These are phyloP conservation scores for Sclerotinia minor DNA, from an alignment of 2,329 filamentous ascomycete species.

Conservation along the genomic window DNA sequence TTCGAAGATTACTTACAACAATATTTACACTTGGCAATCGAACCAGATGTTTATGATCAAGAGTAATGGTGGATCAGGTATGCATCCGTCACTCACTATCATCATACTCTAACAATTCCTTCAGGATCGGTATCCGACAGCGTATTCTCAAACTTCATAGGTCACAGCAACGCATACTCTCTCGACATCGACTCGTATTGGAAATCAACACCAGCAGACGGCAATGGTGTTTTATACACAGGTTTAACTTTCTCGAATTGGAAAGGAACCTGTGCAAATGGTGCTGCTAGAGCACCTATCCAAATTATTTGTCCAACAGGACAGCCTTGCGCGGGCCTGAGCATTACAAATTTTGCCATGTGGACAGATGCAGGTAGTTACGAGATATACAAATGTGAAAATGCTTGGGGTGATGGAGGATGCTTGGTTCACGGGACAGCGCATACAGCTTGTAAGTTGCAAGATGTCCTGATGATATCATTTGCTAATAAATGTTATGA, in stretches of 20 bases:
- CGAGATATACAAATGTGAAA: slow-evolving; percentile 23
- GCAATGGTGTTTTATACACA: slow-evolving; percentile 54
- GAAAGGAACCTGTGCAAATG: slow-evolving; percentile 49
- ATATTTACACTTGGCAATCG: slow-evolving; percentile 43
- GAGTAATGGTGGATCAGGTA: slow-evolving; percentile 53
- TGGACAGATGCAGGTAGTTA: slow-evolving; percentile 40
- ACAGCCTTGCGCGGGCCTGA: slow-evolving; percentile 41
- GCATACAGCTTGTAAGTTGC: slow-evolving; percentile 21
- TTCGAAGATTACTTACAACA: slow-evolving; percentile 54
- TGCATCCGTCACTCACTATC: too few species aligned
- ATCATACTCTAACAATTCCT: slow-evolving; percentile 26
- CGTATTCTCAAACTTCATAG: slow-evolving; percentile 59
- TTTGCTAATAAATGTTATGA: slow-evolving; percentile 4
- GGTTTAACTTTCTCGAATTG: slow-evolving; percentile 57
- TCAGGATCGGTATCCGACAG: slow-evolving; percentile 52
- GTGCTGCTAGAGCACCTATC: slow-evolving; percentile 39
- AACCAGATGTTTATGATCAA: slow-evolving; percentile 67
- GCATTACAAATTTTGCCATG: slow-evolving; percentile 41
- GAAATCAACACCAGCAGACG: slow-evolving; percentile 47
- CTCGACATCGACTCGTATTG: slow-evolving; percentile 58
- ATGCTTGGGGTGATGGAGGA: slow-evolving; percentile 24
- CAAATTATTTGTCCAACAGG: slow-evolving; percentile 40
- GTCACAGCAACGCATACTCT: slow-evolving; percentile 59
- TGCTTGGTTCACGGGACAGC: slow-evolving; percentile 21
- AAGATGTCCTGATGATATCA: not conserved